These are phyloP conservation scores for Penicillium concentricum DNA, from an alignment of 2,329 filamentous ascomycete genomes.

Conservation along the genomic window DNA sequence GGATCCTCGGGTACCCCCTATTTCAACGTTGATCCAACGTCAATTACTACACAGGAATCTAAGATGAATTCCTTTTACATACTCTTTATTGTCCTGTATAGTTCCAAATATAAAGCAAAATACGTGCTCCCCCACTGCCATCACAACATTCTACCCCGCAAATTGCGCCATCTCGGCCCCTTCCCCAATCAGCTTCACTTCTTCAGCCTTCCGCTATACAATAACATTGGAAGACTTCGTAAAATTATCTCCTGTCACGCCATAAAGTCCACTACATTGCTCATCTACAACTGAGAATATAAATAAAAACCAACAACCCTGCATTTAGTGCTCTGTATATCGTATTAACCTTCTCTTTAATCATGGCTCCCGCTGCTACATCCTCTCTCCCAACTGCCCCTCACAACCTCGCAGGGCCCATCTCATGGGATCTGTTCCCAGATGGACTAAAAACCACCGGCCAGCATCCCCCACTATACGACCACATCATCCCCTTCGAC, in stretches of 20 bases:
- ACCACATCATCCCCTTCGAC: constrained; percentile 64
- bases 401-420: constrained; percentile 38
- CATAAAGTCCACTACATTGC: constrained; percentile 29
- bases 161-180: constrained; percentile 31
- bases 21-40: background rate
- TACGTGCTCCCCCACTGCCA: constrained; percentile 12
- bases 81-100: background rate
- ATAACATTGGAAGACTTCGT: constrained; percentile 11
- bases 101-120: background rate
- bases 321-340: background rate
- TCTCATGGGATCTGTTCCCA: constrained; percentile 55
- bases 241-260: constrained; percentile 26
- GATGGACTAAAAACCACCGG: constrained; percentile 68
- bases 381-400: constrained; percentile 36
- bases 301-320: constrained; percentile 11
- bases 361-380: constrained; percentile 44
- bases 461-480: constrained; percentile 68
- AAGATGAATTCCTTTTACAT: too few species aligned
- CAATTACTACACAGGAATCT: background rate
- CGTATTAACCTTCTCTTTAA: background rate
- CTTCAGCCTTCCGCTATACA: background rate
- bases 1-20: background rate
- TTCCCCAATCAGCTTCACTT: constrained; percentile 14
- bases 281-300: constrained; percentile 12
- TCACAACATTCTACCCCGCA: constrained; percentile 28